Base-by-base conservation (phyloP, 768 basidiomycete species). In the Cystobasidium onofrii region DNA sequence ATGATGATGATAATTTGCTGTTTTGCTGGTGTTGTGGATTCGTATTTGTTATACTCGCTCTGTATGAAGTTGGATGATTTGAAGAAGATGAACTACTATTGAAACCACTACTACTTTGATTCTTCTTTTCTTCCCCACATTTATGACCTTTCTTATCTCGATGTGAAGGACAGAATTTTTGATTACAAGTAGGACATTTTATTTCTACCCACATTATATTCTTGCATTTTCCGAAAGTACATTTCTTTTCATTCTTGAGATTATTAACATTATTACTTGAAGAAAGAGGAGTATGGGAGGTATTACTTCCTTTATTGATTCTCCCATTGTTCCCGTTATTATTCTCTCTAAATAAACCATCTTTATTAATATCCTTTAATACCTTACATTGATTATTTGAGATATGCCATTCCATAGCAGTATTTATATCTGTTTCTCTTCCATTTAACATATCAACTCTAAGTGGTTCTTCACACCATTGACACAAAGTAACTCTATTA, bases 351-450 rank as follows among this genome's bases (percentile, higher is more conserved):
- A 71, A 33, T 1, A 71, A 54, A 4, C 69, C 69, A 50, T 70
- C 52, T 31, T 29, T 20, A 6, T 20, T 20, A 13, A 60, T 27
- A 60, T 55, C 23, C 2, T 55, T 55, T n/a, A 57, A 31, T 17
- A 44, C 69, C 29, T n/a, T 55, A 44, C 69, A 71, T 55, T 29
- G 12, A 9, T 54, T 54, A 60, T 27, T 57, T 36, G 52, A 25
- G 54, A 71, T 33, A 44, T 71, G 69, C 6, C 23, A 36, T 27
- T 71, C 69, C 69, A 71, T 71, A 23, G 33, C 52, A 18, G 20
- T 31, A 55, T 71, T 60, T 18, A 60, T 55, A 41, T 71, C 69
- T 29, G 65, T 50, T 31, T 71, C 44, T 39, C 69, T 71, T 7
- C 55, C 54, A 31, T 46, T 29, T 44, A 44, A 23, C 7, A 54